A percentile compares a stretch with the other conserved stretches of the same genome.
Evolutionary conservation across 768 basidiomycete genomes (phyloP).

Genomic region (Leccinum broughii): DNA sequence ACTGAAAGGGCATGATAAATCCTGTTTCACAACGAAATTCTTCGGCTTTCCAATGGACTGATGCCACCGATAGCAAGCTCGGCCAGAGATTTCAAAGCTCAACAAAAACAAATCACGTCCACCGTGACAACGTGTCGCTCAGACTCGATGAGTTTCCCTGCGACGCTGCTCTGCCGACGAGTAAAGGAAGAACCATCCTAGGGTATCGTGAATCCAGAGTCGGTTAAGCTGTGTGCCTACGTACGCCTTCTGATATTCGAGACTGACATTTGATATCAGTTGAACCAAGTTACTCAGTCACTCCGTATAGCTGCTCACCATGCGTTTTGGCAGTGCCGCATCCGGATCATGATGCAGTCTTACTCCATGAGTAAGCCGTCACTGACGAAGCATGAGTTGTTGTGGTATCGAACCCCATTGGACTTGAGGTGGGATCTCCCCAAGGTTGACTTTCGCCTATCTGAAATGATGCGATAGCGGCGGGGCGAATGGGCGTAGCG

Average conservation of each 20-base stretch:
- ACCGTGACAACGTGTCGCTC: slow-evolving; percentile 56
- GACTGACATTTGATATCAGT: slow-evolving; percentile 68
- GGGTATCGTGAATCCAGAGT: slow-evolving; percentile 19
- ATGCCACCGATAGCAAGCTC: slow-evolving; percentile 69
- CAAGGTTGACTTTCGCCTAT: background rate
- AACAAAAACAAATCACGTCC: slow-evolving; percentile 50
- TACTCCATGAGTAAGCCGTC: too few species aligned
- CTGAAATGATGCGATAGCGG: background rate
- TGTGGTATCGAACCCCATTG: background rate
- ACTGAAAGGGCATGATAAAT: slow-evolving; percentile 67
- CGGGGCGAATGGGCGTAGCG: background rate
- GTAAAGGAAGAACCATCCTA: slow-evolving; percentile 99
- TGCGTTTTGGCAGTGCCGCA: too few species aligned
- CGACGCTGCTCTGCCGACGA: slow-evolving; percentile 91
- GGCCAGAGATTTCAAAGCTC: slow-evolving; percentile 93
- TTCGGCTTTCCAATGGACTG: slow-evolving; percentile 60
- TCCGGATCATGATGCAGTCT: too few species aligned
- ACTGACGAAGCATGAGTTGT: background rate
- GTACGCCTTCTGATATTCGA: slow-evolving; percentile 99
- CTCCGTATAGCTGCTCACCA: too few species aligned
- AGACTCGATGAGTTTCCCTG: slow-evolving; percentile 97
- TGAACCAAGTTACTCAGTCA: too few species aligned
- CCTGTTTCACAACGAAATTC: slow-evolving; percentile 94
- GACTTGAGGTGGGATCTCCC: background rate
- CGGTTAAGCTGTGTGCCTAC: slow-evolving; percentile 36